A percentile compares a stretch with the other conserved stretches of the same genome.
phyloP scores from a whole-genome alignment of 805 yeast species.

The Myxozyma udenii region DNA sequence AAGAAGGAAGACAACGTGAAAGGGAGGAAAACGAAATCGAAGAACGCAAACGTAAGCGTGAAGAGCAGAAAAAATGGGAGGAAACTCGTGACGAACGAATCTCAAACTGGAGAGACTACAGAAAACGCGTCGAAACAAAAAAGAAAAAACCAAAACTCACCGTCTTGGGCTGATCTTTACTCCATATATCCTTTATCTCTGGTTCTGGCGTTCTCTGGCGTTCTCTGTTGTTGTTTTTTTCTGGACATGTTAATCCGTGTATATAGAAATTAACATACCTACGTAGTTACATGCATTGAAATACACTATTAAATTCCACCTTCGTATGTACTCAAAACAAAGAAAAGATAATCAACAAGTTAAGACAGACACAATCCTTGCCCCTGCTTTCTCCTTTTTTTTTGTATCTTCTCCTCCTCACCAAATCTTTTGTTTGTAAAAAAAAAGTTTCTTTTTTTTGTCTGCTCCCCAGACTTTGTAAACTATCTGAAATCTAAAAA shows the following conservation, averaged over 20 bases:
- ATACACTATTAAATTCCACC: no score
- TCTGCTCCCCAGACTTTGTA: conserved; percentile 56
- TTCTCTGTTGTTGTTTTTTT: not conserved
- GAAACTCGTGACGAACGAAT: conserved; percentile 57
- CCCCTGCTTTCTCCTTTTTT: not conserved
- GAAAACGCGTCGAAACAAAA: conserved; percentile 42
- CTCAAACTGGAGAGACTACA: conserved; percentile 55
- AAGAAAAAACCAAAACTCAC: conserved; percentile 47
- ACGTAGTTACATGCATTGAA: no score
- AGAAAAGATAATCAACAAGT: no score
- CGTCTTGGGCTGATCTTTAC: conserved; percentile 41
- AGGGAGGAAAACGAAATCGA: conserved; percentile 39
- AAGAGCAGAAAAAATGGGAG: conserved; percentile 57
- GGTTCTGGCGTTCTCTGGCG: no score
- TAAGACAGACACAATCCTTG: no score
- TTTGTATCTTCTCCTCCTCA: not conserved
- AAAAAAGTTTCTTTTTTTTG: not conserved
- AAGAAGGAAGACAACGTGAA: conserved; percentile 42
- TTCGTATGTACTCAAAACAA: no score
- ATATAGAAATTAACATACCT: not conserved
- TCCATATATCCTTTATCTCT: not conserved
- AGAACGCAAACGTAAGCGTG: conserved; percentile 39
- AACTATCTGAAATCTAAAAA: no score
- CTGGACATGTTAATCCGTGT: not conserved
- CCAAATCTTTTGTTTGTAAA: not conserved